Conservation (phyloP, 768 basidiomycete genomes). For the Lactarius psammicola region DNA sequence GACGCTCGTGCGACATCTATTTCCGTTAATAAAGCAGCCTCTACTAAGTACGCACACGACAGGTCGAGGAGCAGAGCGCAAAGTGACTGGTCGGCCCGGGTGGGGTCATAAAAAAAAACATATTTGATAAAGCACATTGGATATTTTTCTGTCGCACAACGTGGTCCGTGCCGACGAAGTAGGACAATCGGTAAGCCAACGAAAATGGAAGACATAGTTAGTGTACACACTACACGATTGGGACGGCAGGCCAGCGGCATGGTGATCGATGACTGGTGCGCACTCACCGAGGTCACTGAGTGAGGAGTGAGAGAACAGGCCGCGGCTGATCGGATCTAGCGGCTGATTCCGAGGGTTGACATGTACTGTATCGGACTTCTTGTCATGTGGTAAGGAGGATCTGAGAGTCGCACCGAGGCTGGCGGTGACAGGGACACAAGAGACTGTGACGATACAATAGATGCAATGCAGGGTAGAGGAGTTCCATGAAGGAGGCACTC, state of each 20-base stretch:
- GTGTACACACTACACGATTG: background rate
- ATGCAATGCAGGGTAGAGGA: background rate
- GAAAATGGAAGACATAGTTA: constrained; percentile 18
- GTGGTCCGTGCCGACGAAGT: constrained; percentile 2
- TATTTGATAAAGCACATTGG: background rate
- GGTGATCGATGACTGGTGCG: background rate
- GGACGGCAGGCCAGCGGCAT: background rate
- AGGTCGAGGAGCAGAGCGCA: background rate
- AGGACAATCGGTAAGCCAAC: constrained; percentile 8
- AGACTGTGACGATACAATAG: background rate
- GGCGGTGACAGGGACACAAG: background rate
- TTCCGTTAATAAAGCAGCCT: background rate
- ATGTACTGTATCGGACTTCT: constrained; percentile 2
- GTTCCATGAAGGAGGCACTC: background rate
- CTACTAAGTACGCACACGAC: background rate
- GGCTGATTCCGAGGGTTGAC: constrained; percentile 5
- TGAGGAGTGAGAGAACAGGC: background rate
- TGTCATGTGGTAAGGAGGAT: constrained; percentile 1
- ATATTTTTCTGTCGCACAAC: constrained; percentile 6
- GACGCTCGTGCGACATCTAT: background rate
- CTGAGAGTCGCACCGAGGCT: background rate
- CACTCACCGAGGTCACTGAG: background rate
- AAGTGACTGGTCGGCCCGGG: background rate
- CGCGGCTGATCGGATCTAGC: constrained; percentile 22
- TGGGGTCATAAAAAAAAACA: background rate